A percentile compares a stretch with the other conserved stretches of the same genome.
Conservation (phyloP, 2,329 filamentous ascomycete genomes). For the Knoxdaviesia proteae region DNA sequence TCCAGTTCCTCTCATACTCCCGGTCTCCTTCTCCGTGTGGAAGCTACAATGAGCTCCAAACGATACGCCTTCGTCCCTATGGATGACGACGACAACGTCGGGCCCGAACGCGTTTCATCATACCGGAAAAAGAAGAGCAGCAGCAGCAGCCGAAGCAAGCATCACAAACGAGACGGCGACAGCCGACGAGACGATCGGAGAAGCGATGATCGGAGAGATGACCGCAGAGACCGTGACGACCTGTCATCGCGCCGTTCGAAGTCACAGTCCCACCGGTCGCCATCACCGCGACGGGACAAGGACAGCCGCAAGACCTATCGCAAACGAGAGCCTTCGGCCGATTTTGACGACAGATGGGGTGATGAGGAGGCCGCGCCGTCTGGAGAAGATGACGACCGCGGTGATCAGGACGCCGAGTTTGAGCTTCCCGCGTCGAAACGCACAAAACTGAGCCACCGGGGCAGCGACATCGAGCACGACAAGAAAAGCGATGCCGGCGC, state of each 20-base stretch:
- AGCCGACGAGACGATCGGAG: too few species aligned
- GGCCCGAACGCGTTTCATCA: constrained; percentile 5
- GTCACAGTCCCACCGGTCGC: constrained; percentile 8
- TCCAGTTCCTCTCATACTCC: too few species aligned
- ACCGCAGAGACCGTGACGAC: constrained; percentile 1
- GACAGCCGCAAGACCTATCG: constrained; percentile 23
- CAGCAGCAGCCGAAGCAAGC: constrained; percentile 24
- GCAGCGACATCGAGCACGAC: constrained; percentile 18
- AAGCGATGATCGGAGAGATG: constrained; percentile 4
- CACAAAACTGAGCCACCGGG: constrained; percentile 40
- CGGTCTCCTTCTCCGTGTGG: neutral
- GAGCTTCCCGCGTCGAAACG: constrained; percentile 51
- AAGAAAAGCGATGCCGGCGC: neutral
- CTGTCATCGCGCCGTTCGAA: neutral
- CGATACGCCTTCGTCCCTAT: constrained; percentile 48
- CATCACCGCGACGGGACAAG: constrained; percentile 17
- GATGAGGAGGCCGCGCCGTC: constrained; percentile 42
- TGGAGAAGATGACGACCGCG: constrained; percentile 14
- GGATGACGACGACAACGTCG: constrained; percentile 37
- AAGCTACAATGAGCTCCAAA: constrained; percentile 26
- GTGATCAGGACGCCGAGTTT: constrained; percentile 35
- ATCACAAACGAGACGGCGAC: constrained; percentile 15
- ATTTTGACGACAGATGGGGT: constrained; percentile 64
- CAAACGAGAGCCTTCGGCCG: constrained; percentile 18
- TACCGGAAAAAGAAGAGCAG: constrained; percentile 26